phyloP scores from a whole-genome alignment of 208 protist species.

The Leptomonas seymouri region DNA sequence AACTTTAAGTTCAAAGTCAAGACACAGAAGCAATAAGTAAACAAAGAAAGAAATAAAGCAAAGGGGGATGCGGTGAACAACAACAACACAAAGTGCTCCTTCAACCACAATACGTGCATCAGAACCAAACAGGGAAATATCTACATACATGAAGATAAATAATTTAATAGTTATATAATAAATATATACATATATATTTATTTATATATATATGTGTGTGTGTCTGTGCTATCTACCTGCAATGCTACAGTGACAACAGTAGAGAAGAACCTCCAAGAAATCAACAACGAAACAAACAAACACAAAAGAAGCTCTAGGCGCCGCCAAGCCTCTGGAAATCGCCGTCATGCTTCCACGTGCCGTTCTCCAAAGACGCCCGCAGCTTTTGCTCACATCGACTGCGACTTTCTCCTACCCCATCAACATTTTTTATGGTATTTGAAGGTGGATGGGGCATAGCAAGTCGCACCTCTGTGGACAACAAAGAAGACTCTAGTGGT shows the following conservation, averaged over 20 bases:
- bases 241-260: too few species aligned
- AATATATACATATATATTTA: too few species aligned
- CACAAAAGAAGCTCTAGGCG: neutral
- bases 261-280: constrained; percentile 17
- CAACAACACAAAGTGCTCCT: neutral
- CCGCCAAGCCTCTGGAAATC: neutral
- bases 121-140: too few species aligned
- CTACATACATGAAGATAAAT: too few species aligned
- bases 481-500: neutral
- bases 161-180: too few species aligned
- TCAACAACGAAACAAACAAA: neutral
- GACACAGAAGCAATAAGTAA: constrained; percentile 2
- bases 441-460: neutral
- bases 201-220: too few species aligned
- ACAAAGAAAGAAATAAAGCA: constrained; percentile 18
- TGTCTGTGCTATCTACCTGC: too few species aligned
- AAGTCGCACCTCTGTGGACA: neutral
- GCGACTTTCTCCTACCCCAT: constrained; percentile 2
- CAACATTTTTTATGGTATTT: neutral
- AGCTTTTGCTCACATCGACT: constrained; percentile 11
- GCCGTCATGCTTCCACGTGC: neutral
- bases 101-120: too few species aligned
- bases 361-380: neutral
- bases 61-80: neutral
- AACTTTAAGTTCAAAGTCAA: neutral